phyloP scores from a whole-genome alignment of 345 rosid species.

The Clarkia xantiana region DNA sequence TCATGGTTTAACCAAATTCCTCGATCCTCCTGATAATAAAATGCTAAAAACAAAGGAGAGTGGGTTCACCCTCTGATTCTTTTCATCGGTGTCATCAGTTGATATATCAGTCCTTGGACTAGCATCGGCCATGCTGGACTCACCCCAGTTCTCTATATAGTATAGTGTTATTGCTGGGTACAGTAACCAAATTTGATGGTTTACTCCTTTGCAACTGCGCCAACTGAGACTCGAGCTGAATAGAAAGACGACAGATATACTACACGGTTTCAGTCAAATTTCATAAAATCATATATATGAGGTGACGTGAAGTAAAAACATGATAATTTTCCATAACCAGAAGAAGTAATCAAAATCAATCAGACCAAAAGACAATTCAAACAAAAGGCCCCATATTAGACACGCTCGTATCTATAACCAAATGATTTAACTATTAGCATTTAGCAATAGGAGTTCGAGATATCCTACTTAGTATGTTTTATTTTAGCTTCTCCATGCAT shows the following conservation, averaged over 20 bases:
- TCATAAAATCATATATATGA: background rate
- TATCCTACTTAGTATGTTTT: no score
- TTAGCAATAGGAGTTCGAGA: no score
- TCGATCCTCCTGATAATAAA: background rate
- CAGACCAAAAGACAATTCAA: no score
- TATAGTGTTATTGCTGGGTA: conserved; percentile 22
- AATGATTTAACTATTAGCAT: no score
- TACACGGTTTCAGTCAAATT: background rate
- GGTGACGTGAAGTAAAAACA: background rate
- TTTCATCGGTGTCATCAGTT: conserved; percentile 87
- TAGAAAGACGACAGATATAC: background rate
- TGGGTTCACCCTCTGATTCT: conserved; percentile 52
- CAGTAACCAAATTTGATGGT: conserved; percentile 17
- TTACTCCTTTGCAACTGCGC: conserved; percentile 24
- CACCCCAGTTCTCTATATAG: conserved; percentile 31
- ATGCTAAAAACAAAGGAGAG: conserved; percentile 8
- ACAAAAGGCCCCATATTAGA: no score
- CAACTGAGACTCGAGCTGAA: conserved; percentile 17
- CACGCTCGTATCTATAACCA: no score
- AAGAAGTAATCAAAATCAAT: no score
- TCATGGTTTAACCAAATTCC: no score
- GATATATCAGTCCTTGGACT: conserved; percentile 89
- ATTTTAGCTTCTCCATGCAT: no score
- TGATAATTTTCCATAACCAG: background rate
- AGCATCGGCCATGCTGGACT: conserved; percentile 68